Base-by-base conservation (phyloP, 2,329 filamentous ascomycete genomes). In the Blastomyces silverae region DNA sequence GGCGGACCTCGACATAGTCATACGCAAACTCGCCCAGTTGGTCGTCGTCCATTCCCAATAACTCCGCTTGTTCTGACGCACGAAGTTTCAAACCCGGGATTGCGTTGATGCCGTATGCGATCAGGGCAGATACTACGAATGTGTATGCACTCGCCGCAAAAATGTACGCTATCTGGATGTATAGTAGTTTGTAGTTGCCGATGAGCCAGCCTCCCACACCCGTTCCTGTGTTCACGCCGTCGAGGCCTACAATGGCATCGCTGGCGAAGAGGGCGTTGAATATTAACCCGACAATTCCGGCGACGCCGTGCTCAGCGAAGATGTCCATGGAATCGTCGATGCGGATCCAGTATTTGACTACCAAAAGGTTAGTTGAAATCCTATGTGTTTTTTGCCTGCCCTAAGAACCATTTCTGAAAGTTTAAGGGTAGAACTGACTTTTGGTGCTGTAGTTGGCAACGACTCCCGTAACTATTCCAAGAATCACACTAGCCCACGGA, bases 291-390 rank as follows among this genome's bases (percentile, higher is more conserved):
- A 89, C 83, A 69, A 94, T 90, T 69, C 91, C 91, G 60, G 91
- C 91, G 68, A 95, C 80, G 72, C 85, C 91, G 84, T 96, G 91
- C 78, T 94, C 90, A 70, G 91, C 91, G 78, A 96, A 94, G 72
- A 96, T 87, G 80, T 96, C 91, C 78, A 96, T 89, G 6, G 89
- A 88, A 74, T 96, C 91, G 71, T 96, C 91, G 64, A 95, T 87
- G 67, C 87, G 87, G 73, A 95, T 82, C 85, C 85, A 87, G 79
- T 86, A 88, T 78, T 88, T 88, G 77, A 88, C 82, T 84, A 67
- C n/a, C 62, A 22, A 52, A 28, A 31, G 28, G 61, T 69, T 67
- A 69, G 63, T 65, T 59, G 63, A 44, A 42, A 25, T 1, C 56
- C 11, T 20, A 58, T 25, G 1, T 20, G 6, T 56, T 56, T 37